A percentile compares a stretch with the other conserved stretches of the same genome.
These are phyloP conservation scores for Fallopia convolvulus DNA, from an alignment of 148 eudicot genomes.

Conservation along the genomic window DNA sequence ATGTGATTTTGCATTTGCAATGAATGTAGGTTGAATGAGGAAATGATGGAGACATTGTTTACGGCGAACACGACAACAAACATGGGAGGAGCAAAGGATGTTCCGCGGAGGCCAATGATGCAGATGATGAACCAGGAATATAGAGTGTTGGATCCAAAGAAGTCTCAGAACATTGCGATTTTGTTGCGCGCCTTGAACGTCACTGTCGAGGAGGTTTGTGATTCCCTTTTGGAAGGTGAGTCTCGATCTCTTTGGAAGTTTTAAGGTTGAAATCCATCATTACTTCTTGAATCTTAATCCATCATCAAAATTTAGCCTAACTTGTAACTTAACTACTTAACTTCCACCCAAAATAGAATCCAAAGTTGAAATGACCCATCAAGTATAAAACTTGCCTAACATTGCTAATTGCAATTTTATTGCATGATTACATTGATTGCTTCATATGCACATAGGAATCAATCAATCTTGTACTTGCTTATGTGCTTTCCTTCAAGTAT, in stretches of 20 bases:
- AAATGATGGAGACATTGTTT: slow-evolving; percentile 84
- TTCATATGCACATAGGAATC: neutral
- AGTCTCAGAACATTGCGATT: slow-evolving; percentile 69
- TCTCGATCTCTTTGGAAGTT: neutral
- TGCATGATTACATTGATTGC: neutral
- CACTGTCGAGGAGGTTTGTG: slow-evolving; percentile 61
- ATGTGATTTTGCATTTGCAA: neutral
- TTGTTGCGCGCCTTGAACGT: slow-evolving; percentile 63
- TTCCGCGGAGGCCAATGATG: slow-evolving; percentile 19
- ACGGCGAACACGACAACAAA: slow-evolving; percentile 33
- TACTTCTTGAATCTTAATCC: neutral
- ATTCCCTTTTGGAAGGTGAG: slow-evolving; percentile 62
- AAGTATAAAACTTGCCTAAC: no score
- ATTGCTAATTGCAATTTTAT: neutral
- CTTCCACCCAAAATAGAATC: no score
- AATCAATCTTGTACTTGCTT: neutral
- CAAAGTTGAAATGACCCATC: no score
- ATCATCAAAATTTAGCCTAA: neutral
- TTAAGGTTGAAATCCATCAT: neutral
- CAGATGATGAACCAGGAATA: slow-evolving; percentile 34
- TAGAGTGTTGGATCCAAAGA: slow-evolving; percentile 60
- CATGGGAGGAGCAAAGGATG: slow-evolving; percentile 24
- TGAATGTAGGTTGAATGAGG: slow-evolving; percentile 71
- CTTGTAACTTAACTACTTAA: no score
- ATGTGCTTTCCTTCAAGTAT: neutral